Base-by-base conservation (phyloP, 192 early-diverging fungal genomes). In the Lobosporangium transversale region DNA sequence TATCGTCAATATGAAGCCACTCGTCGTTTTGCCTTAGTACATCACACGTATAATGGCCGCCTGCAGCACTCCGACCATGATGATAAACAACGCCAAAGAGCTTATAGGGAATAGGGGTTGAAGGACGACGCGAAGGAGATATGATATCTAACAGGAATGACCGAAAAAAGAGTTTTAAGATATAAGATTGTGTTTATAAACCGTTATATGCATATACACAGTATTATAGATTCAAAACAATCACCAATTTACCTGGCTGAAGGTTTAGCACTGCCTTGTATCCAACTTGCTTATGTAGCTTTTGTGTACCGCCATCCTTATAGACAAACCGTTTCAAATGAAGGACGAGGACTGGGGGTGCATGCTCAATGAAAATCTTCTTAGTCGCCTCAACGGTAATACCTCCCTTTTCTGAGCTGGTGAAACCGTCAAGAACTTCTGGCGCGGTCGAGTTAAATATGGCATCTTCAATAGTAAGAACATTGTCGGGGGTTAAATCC, bases 41-140 rank as follows among this genome's bases (percentile, higher is more conserved):
- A 81, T 97, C 94, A 83, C 94, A 96, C 3, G 98, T 99, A 80
- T 99, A 99, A 68, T 99, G 98, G 9, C 98, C 98, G 32, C 95
- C 96, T 15, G 84, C 89, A 18, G 95, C 92, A 26, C 85, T 84
- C 48, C 79, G 79, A 3, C 98, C 97, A 75, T 98, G 98, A 82
- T 99, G 98, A 75, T 98, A 95, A 8, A 99, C 94, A 36, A 96
- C 97, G 24, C 91, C 92, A 82, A 91, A 91, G 8, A 97, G 85
- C 47, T 86, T 82, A 75, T 95, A 97, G 24, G 83, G 80, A 15
- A 87, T 53, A 27, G 81, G 44, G 52, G 59, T 79, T 11, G 75
- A 62, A 33, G 80, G 65, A 14, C 81, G 78, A 49, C 79, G 73
- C 31, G 82, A 48, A n/a, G 92, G 85, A 21, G 92, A 83, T 43